Evolutionary conservation across 306 rosid species (phyloP).

Genomic region (Pueraria montana): DNA sequence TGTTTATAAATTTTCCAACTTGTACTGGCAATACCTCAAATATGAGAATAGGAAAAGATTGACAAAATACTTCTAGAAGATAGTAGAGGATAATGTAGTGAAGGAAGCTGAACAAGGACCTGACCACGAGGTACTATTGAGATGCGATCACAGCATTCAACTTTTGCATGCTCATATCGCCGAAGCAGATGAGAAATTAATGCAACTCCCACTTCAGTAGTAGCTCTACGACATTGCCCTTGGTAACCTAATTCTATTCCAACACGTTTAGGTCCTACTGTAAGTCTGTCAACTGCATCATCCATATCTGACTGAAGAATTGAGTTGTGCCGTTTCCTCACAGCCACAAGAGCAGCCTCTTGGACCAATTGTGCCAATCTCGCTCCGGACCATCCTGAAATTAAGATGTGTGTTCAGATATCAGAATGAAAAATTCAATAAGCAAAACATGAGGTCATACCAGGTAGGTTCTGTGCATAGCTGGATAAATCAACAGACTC

Average conservation of each 20-base stretch:
- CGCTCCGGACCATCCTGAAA: conserved; percentile 96
- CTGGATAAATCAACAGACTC: conserved; percentile 83
- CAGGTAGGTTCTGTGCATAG: conserved; percentile 94
- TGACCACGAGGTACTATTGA: conserved; percentile 96
- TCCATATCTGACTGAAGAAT: conserved; percentile 92
- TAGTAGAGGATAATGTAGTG: conserved; percentile 34
- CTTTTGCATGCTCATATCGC: conserved; percentile 80
- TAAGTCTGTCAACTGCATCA: conserved; percentile 96
- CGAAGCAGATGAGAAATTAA: conserved; percentile 92
- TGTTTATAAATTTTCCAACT: background rate
- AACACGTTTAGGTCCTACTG: conserved; percentile 87
- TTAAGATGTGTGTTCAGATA: conserved; percentile 45
- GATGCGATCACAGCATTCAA: conserved; percentile 91
- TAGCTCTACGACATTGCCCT: conserved; percentile 96
- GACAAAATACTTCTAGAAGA: conserved; percentile 26
- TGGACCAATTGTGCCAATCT: conserved; percentile 93
- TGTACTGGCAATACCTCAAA: conserved; percentile 11
- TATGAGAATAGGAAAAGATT: conserved; percentile 35
- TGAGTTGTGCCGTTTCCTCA: conserved; percentile 85
- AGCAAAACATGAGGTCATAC: conserved; percentile 53
- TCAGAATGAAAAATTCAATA: conserved; percentile 33
- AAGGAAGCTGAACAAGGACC: conserved; percentile 77
- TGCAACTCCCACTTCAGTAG: conserved; percentile 94
- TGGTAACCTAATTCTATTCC: conserved; percentile 85
- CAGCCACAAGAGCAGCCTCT: conserved; percentile 99